Evolutionary conservation across 2,329 filamentous ascomycete species (phyloP).

Genomic region (Dothistroma pini): DNA sequence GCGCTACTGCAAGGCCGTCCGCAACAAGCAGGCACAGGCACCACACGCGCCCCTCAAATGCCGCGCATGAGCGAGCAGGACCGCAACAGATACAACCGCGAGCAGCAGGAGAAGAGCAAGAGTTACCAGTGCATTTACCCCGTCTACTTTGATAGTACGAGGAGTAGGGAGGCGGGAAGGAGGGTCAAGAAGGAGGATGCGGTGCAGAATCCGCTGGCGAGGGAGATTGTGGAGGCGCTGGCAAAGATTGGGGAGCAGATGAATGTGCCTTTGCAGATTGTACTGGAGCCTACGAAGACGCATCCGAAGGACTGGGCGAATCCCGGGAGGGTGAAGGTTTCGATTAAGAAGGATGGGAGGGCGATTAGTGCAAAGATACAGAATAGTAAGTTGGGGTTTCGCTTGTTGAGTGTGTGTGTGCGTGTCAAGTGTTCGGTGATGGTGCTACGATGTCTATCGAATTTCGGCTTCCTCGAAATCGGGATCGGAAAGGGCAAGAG

Average conservation of each 20-base stretch:
- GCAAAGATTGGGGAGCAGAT: conserved; percentile 51
- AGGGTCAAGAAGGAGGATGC: conserved; percentile 70
- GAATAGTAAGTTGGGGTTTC: conserved; percentile 53
- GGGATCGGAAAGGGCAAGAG: not conserved
- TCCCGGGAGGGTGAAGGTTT: conserved; percentile 80
- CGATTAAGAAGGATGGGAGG: conserved; percentile 61
- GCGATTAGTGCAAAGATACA: conserved; percentile 52
- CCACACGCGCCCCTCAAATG: conserved; percentile 13
- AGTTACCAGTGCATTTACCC: conserved; percentile 89
- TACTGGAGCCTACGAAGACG: conserved; percentile 85
- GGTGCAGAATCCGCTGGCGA: conserved; percentile 79
- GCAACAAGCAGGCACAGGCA: conserved; percentile 30
- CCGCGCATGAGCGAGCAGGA: conserved; percentile 32
- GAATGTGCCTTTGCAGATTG: conserved; percentile 56
- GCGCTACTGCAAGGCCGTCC: conserved; percentile 20
- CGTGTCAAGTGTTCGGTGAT: too few species aligned
- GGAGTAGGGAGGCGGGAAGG: conserved; percentile 73
- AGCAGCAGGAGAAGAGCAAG: conserved; percentile 58
- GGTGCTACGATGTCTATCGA: too few species aligned
- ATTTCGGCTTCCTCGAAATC: too few species aligned
- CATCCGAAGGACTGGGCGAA: conserved; percentile 99
- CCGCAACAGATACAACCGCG: conserved; percentile 37
- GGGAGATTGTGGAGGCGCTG: conserved; percentile 85
- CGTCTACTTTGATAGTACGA: conserved; percentile 82
- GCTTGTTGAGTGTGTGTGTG: not conserved